These are phyloP conservation scores for Basidioascus undulatus DNA, from an alignment of 768 basidiomycete species.

Conservation along the genomic window DNA sequence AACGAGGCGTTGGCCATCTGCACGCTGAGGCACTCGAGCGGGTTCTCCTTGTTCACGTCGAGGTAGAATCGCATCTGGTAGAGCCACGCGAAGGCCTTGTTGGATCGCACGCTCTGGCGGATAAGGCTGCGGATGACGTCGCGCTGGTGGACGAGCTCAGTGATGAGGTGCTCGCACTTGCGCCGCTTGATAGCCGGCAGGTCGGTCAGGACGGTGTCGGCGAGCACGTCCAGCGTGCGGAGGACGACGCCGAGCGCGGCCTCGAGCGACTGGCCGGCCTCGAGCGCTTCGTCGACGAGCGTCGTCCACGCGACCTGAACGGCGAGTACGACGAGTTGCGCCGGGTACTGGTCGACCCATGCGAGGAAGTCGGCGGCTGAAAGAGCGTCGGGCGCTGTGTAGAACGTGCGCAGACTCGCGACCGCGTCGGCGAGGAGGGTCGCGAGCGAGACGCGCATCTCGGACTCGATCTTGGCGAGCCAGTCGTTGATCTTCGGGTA, in stretches of 20 bases:
- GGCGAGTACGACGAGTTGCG: slow-evolving; percentile 87
- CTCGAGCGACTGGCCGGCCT: slow-evolving; percentile 31
- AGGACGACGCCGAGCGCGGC: slow-evolving; percentile 45
- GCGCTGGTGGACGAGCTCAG: slow-evolving; percentile 90
- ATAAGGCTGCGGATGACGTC: slow-evolving; percentile 72
- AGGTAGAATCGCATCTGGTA: slow-evolving; percentile 98
- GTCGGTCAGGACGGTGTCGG: slow-evolving; percentile 82
- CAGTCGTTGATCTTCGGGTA: slow-evolving; percentile 98
- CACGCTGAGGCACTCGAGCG: slow-evolving; percentile 56
- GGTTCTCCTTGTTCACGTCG: slow-evolving; percentile 40
- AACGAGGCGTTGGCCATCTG: slow-evolving; percentile 75
- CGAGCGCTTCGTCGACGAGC: slow-evolving; percentile 49
- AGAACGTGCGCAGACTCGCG: slow-evolving; percentile 53
- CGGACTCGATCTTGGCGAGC: slow-evolving; percentile 71
- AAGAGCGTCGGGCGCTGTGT: slow-evolving; percentile 38
- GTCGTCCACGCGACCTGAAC: slow-evolving; percentile 85
- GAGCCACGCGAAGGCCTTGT: slow-evolving; percentile 67
- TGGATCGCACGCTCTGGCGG: slow-evolving; percentile 34
- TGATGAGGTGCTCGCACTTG: slow-evolving; percentile 96
- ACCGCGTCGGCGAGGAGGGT: slow-evolving; percentile 57
- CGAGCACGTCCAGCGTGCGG: slow-evolving; percentile 76
- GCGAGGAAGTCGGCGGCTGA: slow-evolving; percentile 41
- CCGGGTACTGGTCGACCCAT: slow-evolving; percentile 88
- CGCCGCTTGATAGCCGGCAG: slow-evolving; percentile 72
- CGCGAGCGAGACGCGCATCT: slow-evolving; percentile 80